phyloP scores from a whole-genome alignment of 768 basidiomycete species.

The Fomitopsis serialis region DNA sequence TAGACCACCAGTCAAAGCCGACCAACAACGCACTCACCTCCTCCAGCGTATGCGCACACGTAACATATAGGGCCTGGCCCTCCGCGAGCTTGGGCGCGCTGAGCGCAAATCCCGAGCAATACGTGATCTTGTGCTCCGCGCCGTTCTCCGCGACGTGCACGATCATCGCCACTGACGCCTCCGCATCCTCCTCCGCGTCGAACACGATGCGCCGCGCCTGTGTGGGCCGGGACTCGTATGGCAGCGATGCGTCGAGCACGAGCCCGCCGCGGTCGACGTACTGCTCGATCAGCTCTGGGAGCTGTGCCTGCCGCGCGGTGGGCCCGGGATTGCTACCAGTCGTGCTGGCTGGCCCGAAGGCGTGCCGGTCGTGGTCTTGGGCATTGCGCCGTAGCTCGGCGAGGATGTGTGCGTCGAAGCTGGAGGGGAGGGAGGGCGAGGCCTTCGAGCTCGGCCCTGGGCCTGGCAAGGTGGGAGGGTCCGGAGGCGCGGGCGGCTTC shows the following conservation, averaged over 20 bases:
- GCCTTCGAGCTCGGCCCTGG: background rate
- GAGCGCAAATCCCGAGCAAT: slow-evolving; percentile 56
- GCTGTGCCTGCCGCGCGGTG: slow-evolving; percentile 7
- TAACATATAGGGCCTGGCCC: slow-evolving; percentile 36
- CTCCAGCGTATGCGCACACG: slow-evolving; percentile 62
- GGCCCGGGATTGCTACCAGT: background rate
- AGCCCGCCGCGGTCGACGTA: slow-evolving; percentile 37
- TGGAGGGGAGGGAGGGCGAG: background rate
- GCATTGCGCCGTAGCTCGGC: slow-evolving; percentile 12
- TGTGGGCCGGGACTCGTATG: slow-evolving; percentile 47
- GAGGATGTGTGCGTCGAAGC: slow-evolving; percentile 20
- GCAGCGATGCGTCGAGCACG: slow-evolving; percentile 36
- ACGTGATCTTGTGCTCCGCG: slow-evolving; percentile 38
- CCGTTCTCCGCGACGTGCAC: slow-evolving; percentile 38
- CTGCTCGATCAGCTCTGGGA: slow-evolving; percentile 35
- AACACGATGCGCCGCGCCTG: slow-evolving; percentile 24
- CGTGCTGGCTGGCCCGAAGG: background rate
- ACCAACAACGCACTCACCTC: slow-evolving; percentile 33
- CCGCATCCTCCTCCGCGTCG: slow-evolving; percentile 11
- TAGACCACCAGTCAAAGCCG: background rate
- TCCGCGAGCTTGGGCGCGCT: slow-evolving; percentile 22
- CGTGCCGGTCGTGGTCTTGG: background rate
- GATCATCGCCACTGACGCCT: slow-evolving; percentile 38
- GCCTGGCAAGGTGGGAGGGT: background rate
- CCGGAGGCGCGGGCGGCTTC: slow-evolving; percentile 17